Evolutionary conservation across 768 basidiomycete species (phyloP), one percentile per base, ranked within the genome.

Genomic region (Pulveroboletus ravenelii): DNA sequence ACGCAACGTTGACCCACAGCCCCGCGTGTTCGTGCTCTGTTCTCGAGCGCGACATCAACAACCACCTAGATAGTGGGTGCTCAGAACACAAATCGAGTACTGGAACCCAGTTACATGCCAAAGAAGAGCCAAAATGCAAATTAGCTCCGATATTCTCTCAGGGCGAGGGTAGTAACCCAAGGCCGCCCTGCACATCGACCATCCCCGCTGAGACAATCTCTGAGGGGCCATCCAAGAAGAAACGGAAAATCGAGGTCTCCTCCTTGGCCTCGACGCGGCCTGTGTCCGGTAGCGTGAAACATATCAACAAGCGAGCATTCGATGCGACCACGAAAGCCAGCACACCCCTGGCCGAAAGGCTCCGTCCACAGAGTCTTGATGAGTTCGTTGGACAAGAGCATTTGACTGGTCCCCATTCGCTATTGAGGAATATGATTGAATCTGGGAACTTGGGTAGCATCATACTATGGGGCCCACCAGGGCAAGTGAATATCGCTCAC

Each of bases 381-480:
- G 81, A 87, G 3, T 86, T 88, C 52, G 71, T 91, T 27, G 90
- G 90, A 3, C 90, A 93, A 60, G 63, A 63, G 17, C 80, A 87
- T 63, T 58, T 90, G 23, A 78, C 78, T 3, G 79, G 77, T 0
- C 70, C 74, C 0, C 72, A 77, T n/a, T 80, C 81, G 6, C 62
- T 84, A 30, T 72, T 91, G 32, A 72, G 78, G 53, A 74, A 70
- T 34, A 62, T 80, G 43, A 65, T 87, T 13, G 71, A 74, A n/a
- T 65, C 62, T 27, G 76, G 79, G n/a, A 71, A 69, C 18, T 65
- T 74, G 44, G 84, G 84, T 10, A 84, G 81, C 53, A 69, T 84
- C 44, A 79, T 87, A 48, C 71, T 87, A 34, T 89, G 87, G 86
- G 86, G 86, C 1, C 86, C 86, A 14, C 85, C 85, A 1, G 87